Evolutionary conservation across 768 basidiomycete genomes (phyloP).

Genomic region (Tremella fuciformis): DNA sequence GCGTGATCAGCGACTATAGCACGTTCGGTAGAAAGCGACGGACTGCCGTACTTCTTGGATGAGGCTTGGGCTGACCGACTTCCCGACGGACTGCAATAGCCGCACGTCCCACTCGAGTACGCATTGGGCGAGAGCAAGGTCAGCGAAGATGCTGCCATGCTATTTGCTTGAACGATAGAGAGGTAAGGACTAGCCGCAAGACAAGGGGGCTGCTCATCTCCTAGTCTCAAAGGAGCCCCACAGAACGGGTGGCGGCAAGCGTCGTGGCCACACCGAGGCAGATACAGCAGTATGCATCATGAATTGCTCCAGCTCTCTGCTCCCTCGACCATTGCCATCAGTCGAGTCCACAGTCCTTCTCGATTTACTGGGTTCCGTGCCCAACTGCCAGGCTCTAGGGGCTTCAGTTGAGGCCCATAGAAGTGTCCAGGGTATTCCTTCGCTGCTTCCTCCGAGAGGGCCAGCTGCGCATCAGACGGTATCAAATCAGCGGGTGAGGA

Average conservation of each 20-base stretch:
- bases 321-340: neutral
- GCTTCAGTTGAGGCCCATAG: neutral
- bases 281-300: no score
- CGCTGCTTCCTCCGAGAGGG: neutral
- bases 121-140: slow-evolving; percentile 27
- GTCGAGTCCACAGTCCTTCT: neutral
- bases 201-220: no score
- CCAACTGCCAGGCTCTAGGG: slow-evolving; percentile 1
- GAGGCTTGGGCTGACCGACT: slow-evolving; percentile 18
- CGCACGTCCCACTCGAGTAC: slow-evolving; percentile 40
- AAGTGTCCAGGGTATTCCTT: neutral
- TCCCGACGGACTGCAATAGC: slow-evolving; percentile 45
- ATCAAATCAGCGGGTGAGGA: neutral
- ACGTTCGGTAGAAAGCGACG: slow-evolving; percentile 16
- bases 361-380: neutral
- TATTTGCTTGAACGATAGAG: no score
- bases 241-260: no score
- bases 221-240: no score
- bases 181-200: no score
- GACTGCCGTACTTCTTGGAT: slow-evolving; percentile 46
- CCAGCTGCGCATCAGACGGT: no score
- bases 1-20: neutral
- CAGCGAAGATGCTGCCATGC: neutral
- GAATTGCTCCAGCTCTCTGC: no score
- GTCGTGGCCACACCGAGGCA: no score